A percentile compares a stretch with the other conserved stretches of the same genome.
phyloP scores from a whole-genome alignment of 2,329 filamentous ascomycete species.

The Berkeleyomyces rouxiae region DNA sequence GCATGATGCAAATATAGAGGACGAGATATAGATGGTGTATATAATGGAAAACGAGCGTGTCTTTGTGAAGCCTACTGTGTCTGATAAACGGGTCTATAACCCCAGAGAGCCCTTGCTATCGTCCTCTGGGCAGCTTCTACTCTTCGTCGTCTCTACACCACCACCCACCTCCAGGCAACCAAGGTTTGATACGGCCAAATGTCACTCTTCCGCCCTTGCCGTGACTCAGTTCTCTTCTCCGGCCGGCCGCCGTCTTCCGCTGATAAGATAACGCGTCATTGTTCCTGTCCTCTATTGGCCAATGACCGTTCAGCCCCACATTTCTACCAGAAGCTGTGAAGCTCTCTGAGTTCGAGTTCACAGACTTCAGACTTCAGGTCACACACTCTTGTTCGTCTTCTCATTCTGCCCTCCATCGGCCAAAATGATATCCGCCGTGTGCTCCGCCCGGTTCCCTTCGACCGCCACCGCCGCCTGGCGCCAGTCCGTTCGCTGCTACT shows the following conservation, averaged over 20 bases:
- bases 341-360: not conserved
- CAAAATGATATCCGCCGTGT: conserved; percentile 5
- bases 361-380: not conserved
- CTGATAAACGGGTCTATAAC: not conserved
- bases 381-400: not conserved
- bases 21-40: not conserved
- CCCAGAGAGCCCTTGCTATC: not conserved
- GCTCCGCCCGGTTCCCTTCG: not conserved
- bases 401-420: not conserved
- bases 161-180: not conserved
- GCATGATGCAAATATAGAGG: conserved; percentile 23
- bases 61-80: not conserved
- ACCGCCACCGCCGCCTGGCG: not conserved
- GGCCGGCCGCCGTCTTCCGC: not conserved
- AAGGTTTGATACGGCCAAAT: not conserved
- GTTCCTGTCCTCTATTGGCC: not conserved
- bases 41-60: not conserved
- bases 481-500: conserved; percentile 12
- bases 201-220: not conserved
- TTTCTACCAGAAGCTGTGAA: not conserved
- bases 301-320: not conserved
- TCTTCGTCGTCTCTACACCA: not conserved
- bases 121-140: not conserved
- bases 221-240: not conserved
- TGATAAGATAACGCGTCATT: not conserved